Percentiles rank a stretch among this genome's conserved stretches.
Conservation (phyloP, 768 basidiomycete genomes). For the Crepidotus variabilis region DNA sequence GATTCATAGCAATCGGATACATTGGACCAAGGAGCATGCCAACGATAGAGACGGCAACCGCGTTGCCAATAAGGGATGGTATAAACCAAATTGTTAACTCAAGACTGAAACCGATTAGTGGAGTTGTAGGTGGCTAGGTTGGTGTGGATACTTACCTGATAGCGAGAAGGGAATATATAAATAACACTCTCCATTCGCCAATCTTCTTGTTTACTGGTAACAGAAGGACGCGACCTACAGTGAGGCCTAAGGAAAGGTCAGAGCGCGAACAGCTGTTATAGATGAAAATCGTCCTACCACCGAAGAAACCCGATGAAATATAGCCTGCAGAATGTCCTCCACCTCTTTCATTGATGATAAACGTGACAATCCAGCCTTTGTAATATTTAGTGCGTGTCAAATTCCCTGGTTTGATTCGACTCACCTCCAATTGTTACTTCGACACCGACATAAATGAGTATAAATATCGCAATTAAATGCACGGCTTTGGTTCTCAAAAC, state of each 20-base stretch:
- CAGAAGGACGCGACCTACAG: constrained; percentile 49
- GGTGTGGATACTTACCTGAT: constrained; percentile 34
- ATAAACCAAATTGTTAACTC: constrained; percentile 69
- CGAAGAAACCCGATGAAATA: constrained; percentile 50
- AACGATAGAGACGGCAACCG: constrained; percentile 58
- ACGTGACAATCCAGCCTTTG: constrained; percentile 72
- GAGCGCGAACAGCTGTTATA: not conserved
- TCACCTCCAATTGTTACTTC: constrained; percentile 57
- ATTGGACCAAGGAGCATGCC: constrained; percentile 74
- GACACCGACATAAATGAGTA: constrained; percentile 65
- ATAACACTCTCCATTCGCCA: constrained; percentile 51
- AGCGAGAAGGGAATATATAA: constrained; percentile 46
- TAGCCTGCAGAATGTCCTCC: constrained; percentile 42
- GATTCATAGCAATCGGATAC: constrained; percentile 73
- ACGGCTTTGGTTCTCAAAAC: constrained; percentile 51
- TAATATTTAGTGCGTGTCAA: constrained; percentile 10
- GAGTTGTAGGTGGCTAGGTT: not conserved
- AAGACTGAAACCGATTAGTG: constrained; percentile 33
- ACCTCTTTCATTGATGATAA: constrained; percentile 31
- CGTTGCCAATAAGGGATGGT: constrained; percentile 61
- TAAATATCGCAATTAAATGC: constrained; percentile 60
- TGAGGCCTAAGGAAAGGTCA: constrained; percentile 38
- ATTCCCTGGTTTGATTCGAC: not conserved
- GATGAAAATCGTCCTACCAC: constrained; percentile 38
- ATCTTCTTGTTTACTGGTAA: constrained; percentile 56